A percentile compares a stretch with the other conserved stretches of the same genome.
phyloP scores from a whole-genome alignment of 2,329 filamentous ascomycete species.

The Geosmithia flava region DNA sequence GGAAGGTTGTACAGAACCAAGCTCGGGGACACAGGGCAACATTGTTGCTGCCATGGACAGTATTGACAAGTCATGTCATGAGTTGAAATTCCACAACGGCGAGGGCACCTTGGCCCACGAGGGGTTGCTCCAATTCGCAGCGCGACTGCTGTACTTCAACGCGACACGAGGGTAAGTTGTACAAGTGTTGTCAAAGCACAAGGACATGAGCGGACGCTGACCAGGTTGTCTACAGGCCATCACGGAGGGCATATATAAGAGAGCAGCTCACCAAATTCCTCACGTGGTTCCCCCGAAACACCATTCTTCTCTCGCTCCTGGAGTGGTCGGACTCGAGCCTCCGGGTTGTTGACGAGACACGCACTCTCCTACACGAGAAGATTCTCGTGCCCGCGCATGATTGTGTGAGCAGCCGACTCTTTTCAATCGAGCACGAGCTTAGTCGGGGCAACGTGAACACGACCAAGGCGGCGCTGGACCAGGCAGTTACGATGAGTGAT shows the following conservation, averaged over 20 bases:
- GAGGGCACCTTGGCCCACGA: conserved; percentile 35
- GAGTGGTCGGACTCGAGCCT: conserved; percentile 63
- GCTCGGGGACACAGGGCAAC: conserved; percentile 37
- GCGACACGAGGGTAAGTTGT: conserved; percentile 38
- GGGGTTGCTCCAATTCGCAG: conserved; percentile 54
- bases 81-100: conserved; percentile 24
- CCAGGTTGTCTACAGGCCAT: conserved; percentile 31
- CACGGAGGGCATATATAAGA: conserved; percentile 55
- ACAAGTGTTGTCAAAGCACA: background rate
- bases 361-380: conserved; percentile 47
- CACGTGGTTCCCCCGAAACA: conserved; percentile 59
- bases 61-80: conserved; percentile 27
- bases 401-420: conserved; percentile 29
- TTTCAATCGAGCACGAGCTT: conserved; percentile 39
- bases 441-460: conserved; percentile 34
- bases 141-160: conserved; percentile 55
- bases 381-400: conserved; percentile 27
- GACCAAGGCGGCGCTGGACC: conserved; percentile 36
- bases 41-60: conserved; percentile 35
- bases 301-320: conserved; percentile 59
- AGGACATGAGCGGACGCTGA: conserved; percentile 6
- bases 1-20: conserved; percentile 26
- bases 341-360: conserved; percentile 64
- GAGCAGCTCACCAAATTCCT: conserved; percentile 49
- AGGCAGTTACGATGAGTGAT: conserved; percentile 27